Base-by-base conservation (phyloP, 129 eudicot genomes). In the Erigeron canadensis region DNA sequence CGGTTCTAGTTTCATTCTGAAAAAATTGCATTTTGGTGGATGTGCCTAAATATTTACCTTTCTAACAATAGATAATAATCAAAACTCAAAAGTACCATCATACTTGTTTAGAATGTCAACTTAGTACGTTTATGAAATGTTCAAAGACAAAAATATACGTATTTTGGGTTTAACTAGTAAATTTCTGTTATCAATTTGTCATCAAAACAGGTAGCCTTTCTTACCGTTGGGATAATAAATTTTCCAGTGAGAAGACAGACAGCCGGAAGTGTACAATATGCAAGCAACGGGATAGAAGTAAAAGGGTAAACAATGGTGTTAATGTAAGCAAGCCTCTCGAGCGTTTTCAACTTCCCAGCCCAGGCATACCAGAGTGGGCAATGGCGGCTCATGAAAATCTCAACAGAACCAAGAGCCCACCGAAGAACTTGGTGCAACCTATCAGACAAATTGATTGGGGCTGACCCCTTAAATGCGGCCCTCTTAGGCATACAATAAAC, bases 371-470 rank as follows among this genome's bases (percentile, higher is more conserved):
- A 94, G 42, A 94, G 88, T 0, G 98, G 98, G 79, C 98, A 94
- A 80, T 94, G 98, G 8, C 96, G 90, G 64, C 98, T 94, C 75
- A 94, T 78, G 83, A 94, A 94, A 59, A 94, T 94, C 73, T 94
- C 98, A 69, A 94, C 95, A 4, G 98, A 94, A 48, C 98, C 98
- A 58, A 94, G 95, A 85, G 98, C 98, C 98, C 98, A 94, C 63
- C 98, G 81, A 68, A 89, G 83, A 64, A 94, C 98, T 72, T 94
- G 98, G 80, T 94, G 98, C 92, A 94, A 79, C 82, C 98, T 65
- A 57, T 94, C 98, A 11, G 98, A 89, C 60, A 94, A 72, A 79
- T 94, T 94, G 69, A 94, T 94, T 7, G 98, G 98, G n/a, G 98
- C 98, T 18, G 98, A 94, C 71, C 98, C 98, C 72, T 94, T 94